Base-by-base conservation (phyloP, 2,329 filamentous ascomycete genomes). In the Colletotrichum siamense region DNA sequence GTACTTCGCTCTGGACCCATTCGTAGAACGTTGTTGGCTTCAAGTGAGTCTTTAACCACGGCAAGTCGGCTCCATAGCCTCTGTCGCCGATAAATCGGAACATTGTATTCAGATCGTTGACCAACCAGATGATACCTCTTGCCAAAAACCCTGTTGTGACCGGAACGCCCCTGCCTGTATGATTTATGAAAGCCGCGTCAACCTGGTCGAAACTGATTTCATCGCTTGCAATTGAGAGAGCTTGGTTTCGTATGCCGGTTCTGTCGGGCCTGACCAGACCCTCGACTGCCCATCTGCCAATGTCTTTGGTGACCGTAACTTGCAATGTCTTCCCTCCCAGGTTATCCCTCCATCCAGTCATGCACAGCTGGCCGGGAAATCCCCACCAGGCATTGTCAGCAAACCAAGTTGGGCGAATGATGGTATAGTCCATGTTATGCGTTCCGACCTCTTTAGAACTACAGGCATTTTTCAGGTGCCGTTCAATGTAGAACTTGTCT, bases 331-430 rank as follows among this genome's bases (percentile, higher is more conserved):
- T 81, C 8, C 79, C 79, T 2, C 24, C n/a, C 80, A 81, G 80
- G 24, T 79, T 79, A 18, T 81, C 80, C 5, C 79, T 75, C 80
- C 80, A 81, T 2, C 80, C 80, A 8, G 80, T 80, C 79, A 81
- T 81, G 34, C 80, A 81, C 4, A 81, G 78, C 22, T 77, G 73
- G 8, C 80, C 80, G 6, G 80, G 76, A 61, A 81, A 81, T 0
- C 80, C 80, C 80, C 80, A 81, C 69, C 71, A 77, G 16, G 80
- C 80, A 49, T 81, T 81, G 18, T 81, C 80, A 10, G 78, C 79
- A 28, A 81, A 81, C 80, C 80, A 81, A 4, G 80, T 80, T 2
- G 82, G 82, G 5, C 82, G 78, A 16, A 83, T 67, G 30, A 83
- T 82, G 0, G 80, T 81, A 52, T 81, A 81, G 8, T 77, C 77